These are phyloP conservation scores for Trichoderma breve DNA, from an alignment of 2,329 filamentous ascomycete species.

Conservation along the genomic window DNA sequence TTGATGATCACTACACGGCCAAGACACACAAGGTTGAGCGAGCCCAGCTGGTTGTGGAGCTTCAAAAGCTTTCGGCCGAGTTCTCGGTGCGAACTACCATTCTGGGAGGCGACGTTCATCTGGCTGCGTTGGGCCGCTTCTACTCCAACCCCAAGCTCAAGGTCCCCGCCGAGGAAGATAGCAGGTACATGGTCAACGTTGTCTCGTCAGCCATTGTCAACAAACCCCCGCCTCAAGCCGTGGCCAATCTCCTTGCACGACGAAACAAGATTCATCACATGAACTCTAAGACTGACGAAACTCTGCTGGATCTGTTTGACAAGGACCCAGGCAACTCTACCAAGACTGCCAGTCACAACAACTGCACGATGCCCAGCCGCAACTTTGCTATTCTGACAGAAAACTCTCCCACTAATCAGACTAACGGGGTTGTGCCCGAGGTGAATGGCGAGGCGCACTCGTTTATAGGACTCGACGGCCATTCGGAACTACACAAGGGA, in stretches of 20 bases:
- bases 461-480: constrained; percentile 58
- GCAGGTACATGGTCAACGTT: constrained; percentile 93
- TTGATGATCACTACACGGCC: constrained; percentile 96
- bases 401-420: constrained; percentile 61
- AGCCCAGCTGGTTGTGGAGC: constrained; percentile 69
- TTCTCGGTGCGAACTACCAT: constrained; percentile 91
- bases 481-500: constrained; percentile 69
- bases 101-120: constrained; percentile 88
- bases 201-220: constrained; percentile 95
- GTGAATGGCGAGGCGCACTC: constrained; percentile 25
- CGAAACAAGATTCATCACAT: constrained; percentile 80
- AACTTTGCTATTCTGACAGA: constrained; percentile 92
- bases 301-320: constrained; percentile 87
- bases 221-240: constrained; percentile 80
- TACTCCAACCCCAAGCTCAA: constrained; percentile 83
- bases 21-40: constrained; percentile 89
- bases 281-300: constrained; percentile 77
- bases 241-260: constrained; percentile 87
- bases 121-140: constrained; percentile 89
- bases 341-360: constrained; percentile 74
- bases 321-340: constrained; percentile 75
- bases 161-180: constrained; percentile 76
- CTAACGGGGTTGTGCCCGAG: constrained; percentile 29
- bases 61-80: constrained; percentile 80
- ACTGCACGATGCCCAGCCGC: constrained; percentile 85